Evolutionary conservation across 495 filamentous ascomycete genomes (phyloP).

Genomic region (Xylaria cubensis): DNA sequence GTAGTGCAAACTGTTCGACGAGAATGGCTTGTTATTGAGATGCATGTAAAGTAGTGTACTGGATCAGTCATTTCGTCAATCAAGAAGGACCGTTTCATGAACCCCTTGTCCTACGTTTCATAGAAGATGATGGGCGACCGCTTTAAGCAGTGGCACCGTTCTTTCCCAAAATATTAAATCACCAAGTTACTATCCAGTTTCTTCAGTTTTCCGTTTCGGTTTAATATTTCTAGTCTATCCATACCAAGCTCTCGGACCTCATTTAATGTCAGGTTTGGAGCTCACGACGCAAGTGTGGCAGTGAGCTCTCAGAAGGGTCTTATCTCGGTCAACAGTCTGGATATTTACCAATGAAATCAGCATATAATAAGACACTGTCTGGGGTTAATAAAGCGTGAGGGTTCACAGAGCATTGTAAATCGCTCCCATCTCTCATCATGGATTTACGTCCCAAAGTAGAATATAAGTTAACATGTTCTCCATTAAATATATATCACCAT

Average conservation of each 20-base stretch:
- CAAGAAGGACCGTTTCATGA: background rate
- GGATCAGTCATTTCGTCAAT: background rate
- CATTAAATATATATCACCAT: background rate
- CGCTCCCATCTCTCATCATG: background rate
- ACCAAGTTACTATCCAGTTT: background rate
- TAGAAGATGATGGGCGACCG: background rate
- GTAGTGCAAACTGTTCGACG: background rate
- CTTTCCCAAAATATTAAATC: background rate
- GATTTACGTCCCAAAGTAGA: background rate
- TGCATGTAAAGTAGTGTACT: background rate
- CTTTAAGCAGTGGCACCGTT: background rate
- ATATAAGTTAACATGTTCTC: background rate
- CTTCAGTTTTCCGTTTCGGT: background rate
- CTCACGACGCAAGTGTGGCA: background rate
- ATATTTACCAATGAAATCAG: background rate
- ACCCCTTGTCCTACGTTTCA: slow-evolving; percentile 10
- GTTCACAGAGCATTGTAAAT: background rate
- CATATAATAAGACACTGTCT: slow-evolving; percentile 11
- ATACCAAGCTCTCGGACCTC: background rate
- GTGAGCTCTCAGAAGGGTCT: background rate
- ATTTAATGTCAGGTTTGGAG: background rate
- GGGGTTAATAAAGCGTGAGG: background rate
- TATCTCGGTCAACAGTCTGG: background rate
- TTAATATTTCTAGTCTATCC: background rate
- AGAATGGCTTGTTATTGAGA: background rate